Conservation (phyloP, 805 yeast genomes). For the Candida nemodendra region DNA sequence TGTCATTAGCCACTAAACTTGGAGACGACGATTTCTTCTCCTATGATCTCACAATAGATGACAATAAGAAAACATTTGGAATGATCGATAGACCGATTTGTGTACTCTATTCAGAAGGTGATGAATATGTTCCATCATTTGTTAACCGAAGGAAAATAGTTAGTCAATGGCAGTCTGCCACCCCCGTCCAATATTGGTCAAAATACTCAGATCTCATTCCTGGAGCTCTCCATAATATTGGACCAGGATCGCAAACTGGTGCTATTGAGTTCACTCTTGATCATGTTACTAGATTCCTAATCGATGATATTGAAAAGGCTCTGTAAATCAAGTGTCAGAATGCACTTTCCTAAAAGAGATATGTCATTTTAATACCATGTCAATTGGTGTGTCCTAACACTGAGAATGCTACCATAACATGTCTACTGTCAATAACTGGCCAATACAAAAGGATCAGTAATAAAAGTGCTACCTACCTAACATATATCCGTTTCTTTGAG, state of each 20-base stretch:
- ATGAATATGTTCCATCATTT: constrained; percentile 57
- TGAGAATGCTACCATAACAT: no score
- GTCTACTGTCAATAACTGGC: no score
- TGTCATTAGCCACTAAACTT: constrained; percentile 51
- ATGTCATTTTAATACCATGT: no score
- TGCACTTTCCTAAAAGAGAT: no score
- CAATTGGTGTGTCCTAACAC: no score
- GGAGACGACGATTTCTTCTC: constrained; percentile 82
- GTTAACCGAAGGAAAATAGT: constrained; percentile 35
- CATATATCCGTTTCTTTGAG: no score
- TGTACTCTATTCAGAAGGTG: constrained; percentile 57
- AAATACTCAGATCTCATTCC: constrained; percentile 47
- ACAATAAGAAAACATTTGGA: constrained; percentile 52
- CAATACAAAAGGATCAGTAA: no score
- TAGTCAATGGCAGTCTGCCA: constrained; percentile 3
- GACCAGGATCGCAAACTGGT: constrained; percentile 38
- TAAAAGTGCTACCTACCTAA: no score
- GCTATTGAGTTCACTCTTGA: constrained; percentile 21
- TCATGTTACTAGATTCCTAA: constrained; percentile 1
- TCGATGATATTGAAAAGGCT: no score
- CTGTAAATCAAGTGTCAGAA: no score
- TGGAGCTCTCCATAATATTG: constrained; percentile 61
- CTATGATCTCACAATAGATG: constrained; percentile 51
- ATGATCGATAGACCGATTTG: constrained; percentile 46
- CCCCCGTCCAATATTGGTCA: constrained; percentile 45